Conservation (phyloP, 495 filamentous ascomycete species). For the Podospora pseudopauciseta region DNA sequence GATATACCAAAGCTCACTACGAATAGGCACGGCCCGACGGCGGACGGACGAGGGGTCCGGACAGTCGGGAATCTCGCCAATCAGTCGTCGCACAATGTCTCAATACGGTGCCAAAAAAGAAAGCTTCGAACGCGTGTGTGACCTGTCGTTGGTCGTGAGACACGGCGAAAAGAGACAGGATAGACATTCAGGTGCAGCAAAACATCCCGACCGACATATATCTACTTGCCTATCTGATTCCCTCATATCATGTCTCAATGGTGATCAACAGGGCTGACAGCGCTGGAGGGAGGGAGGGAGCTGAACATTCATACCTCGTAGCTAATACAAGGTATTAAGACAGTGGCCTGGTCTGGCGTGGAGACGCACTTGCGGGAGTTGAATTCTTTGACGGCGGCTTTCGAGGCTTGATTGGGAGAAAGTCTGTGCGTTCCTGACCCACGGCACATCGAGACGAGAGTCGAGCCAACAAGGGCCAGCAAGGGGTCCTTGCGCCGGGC, state of each 20-base stretch:
- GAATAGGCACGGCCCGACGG: conserved; percentile 10
- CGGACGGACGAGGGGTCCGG: conserved; percentile 1
- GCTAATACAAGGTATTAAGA: not conserved
- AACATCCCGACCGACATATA: not conserved
- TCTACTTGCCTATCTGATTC: too few relatives aligned
- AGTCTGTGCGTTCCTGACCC: conserved; percentile 7
- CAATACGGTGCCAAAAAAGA: not conserved
- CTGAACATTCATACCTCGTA: too few relatives aligned
- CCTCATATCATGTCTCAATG: not conserved
- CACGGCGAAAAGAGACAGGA: not conserved
- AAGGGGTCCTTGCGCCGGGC: conserved; percentile 1
- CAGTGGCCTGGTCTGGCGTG: not conserved
- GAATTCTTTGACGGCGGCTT: conserved; percentile 7
- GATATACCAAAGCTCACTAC: not conserved
- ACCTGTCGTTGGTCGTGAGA: not conserved
- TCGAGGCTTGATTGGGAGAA: conserved; percentile 4
- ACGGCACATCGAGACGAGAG: not conserved
- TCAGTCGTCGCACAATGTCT: conserved; percentile 2
- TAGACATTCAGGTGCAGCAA: not conserved
- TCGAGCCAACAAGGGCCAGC: not conserved
- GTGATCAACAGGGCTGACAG: not conserved
- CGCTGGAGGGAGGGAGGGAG: too few relatives aligned
- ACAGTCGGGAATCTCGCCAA: conserved; percentile 2
- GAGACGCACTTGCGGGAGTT: conserved; percentile 1
- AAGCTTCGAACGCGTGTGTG: not conserved